Percentiles rank a stretch among this genome's conserved stretches.
Conservation (phyloP, 306 rosid species). For the Begonia fuchsioides region DNA sequence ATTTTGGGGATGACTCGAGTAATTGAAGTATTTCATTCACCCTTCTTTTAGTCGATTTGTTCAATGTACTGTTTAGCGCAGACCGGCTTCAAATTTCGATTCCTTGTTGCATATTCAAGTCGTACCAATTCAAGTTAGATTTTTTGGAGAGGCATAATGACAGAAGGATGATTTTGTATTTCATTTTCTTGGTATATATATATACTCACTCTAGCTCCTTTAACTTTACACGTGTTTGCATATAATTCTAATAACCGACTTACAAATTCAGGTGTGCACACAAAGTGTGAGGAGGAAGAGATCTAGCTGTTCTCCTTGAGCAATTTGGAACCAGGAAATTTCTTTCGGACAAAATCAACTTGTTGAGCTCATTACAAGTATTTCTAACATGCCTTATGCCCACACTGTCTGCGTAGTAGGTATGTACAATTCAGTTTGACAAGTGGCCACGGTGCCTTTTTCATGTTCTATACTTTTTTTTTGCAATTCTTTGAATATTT, state of each 20-base stretch:
- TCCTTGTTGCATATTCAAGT: slow-evolving; percentile 71
- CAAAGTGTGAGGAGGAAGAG: slow-evolving; percentile 41
- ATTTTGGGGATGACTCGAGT: slow-evolving; percentile 38
- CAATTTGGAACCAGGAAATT: slow-evolving; percentile 69
- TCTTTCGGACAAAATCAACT: slow-evolving; percentile 45
- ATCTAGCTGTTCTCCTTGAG: slow-evolving; percentile 61
- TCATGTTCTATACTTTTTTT: too few species aligned
- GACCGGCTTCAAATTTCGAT: slow-evolving; percentile 38
- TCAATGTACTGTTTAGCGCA: slow-evolving; percentile 47
- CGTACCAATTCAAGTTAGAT: slow-evolving; percentile 71
- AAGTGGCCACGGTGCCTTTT: too few species aligned
- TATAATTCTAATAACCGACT: too few species aligned
- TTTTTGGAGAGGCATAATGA: too few species aligned
- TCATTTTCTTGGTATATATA: too few species aligned
- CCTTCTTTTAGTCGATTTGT: slow-evolving; percentile 39
- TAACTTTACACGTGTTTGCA: too few species aligned
- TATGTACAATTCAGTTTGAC: slow-evolving; percentile 6
- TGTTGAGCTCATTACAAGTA: slow-evolving; percentile 38
- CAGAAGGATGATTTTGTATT: too few species aligned
- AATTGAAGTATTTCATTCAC: slow-evolving; percentile 52
- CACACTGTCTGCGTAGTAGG: slow-evolving; percentile 55
- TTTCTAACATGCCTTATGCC: slow-evolving; percentile 59
- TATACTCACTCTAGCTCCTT: too few species aligned
- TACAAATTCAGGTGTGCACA: too few species aligned
- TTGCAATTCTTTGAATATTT: too few species aligned